phyloP scores from a whole-genome alignment of 345 rosid species.

The Hibiscus mutabilis region DNA sequence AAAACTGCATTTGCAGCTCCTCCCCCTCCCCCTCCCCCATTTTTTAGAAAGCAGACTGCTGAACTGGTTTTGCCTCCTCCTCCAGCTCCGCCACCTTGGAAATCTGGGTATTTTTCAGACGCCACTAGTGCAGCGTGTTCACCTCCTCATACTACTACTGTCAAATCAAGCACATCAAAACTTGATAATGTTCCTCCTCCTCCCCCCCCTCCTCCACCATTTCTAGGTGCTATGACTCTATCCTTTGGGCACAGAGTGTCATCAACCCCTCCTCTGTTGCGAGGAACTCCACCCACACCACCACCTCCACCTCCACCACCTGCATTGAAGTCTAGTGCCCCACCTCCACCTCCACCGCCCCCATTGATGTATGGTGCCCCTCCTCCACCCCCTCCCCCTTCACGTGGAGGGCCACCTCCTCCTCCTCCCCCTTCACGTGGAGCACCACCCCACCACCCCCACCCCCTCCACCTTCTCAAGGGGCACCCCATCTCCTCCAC shows the following conservation, averaged over 20 bases:
- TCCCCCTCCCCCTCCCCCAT: conserved; percentile 44
- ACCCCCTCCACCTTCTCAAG: neutral
- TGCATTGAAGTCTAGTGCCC: neutral
- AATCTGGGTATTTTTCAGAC: conserved; percentile 25
- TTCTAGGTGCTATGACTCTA: conserved; percentile 16
- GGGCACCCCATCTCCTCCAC: too few species aligned
- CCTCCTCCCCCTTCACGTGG: neutral
- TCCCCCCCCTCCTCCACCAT: neutral
- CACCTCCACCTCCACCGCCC: neutral
- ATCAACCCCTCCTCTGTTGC: conserved; percentile 13
- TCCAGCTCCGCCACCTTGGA: conserved; percentile 63
- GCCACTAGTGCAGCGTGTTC: conserved; percentile 15
- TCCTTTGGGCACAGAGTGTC: conserved; percentile 16
- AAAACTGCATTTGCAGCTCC: conserved; percentile 21
- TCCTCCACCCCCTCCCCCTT: conserved; percentile 10
- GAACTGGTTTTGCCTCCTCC: conserved; percentile 37
- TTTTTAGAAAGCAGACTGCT: conserved; percentile 25
- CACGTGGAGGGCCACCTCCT: neutral
- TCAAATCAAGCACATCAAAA: conserved; percentile 2
- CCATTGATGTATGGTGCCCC: neutral
- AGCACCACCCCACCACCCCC: neutral
- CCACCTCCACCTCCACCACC: conserved; percentile 16
- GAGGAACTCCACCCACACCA: conserved; percentile 20
- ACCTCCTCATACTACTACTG: conserved; percentile 19
- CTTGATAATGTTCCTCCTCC: neutral